Percentiles rank a stretch among this genome's conserved stretches.
Evolutionary conservation across 1,284 basidiomycete species (phyloP).

Genomic region (Apiotrichum sp.): DNA sequence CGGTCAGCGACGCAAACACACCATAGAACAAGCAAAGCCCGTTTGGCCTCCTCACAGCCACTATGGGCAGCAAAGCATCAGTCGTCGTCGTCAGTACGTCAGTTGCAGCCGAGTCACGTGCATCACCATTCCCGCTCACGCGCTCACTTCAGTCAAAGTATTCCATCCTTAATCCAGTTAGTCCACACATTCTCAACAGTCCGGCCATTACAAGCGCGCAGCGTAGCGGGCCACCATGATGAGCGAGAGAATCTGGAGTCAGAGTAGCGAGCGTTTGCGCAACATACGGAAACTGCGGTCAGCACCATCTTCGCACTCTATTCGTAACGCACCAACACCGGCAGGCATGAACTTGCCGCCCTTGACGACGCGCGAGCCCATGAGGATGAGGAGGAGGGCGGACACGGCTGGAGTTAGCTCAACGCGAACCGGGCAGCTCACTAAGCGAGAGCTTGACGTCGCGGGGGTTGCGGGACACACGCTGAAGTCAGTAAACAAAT

Average conservation of each 20-base stretch:
- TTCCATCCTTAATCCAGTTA: neutral
- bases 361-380: constrained; percentile 29
- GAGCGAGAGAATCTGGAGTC: constrained; percentile 12
- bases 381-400: constrained; percentile 20
- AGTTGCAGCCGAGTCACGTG: no score
- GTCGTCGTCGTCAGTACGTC: no score
- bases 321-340: constrained; percentile 32
- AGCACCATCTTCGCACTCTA: neutral
- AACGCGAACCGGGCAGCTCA: constrained; percentile 5
- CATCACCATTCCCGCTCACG: no score
- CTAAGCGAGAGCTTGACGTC: constrained; percentile 28
- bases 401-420: constrained; percentile 18
- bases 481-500: constrained; percentile 10
- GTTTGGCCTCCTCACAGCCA: no score
- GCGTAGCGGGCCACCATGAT: constrained; percentile 13
- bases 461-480: constrained; percentile 24
- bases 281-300: constrained; percentile 9
- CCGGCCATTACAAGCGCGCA: constrained; percentile 2
- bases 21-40: no score
- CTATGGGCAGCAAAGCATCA: no score
- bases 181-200: no score
- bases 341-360: constrained; percentile 42
- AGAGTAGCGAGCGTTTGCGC: neutral
- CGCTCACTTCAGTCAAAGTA: neutral
- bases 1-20: no score